Evolutionary conservation across 495 filamentous ascomycete genomes (phyloP), one percentile per base, ranked within the genome.

Genomic region (Hypomontagnella submonticulosa): DNA sequence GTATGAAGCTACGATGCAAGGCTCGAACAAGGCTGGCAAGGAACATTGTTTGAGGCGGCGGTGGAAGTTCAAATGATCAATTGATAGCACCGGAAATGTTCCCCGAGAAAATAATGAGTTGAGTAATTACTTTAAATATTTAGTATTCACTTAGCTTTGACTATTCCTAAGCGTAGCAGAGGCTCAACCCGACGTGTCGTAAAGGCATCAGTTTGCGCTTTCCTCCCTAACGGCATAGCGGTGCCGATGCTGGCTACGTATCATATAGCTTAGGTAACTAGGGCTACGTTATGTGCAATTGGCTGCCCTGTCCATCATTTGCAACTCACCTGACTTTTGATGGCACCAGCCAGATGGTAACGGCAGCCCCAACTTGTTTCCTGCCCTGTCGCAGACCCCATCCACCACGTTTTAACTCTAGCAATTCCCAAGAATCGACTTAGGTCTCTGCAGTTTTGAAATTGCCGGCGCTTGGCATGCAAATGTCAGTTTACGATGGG

Each of bases 241-340:
- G 15, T 43, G 37, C 36, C 20, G 51, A 56, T 48, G 43, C 27
- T 30, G 5, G 34, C 43, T 59, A 56, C 18, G 60, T 60, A 65
- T 65, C 60, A 51, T 44, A 19, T 37, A 52, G 9, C 55, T 41
- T 46, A 68, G 38, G 59, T 64, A 67, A 57, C 44, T 10, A 43
- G 20, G 38, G 36, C 44, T 53, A 49, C 1, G 7, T 20, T 7
- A 10, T 7, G 9, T n/a, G 16, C 41, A 27, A 69, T 69, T 69
- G 66, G 66, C 41, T 47, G 60, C 51, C 55, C 56, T 44, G 11
- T 61, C 40, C 50, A 12, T 33, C 37, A 19, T 57, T 42, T 7
- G 36, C 23, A 51, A 37, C 62, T 70, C 67, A 70, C 61, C 61
- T 70, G 67, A 70, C 67, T 58, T 57, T 33, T 42, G 11, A 57